Base-by-base conservation (phyloP, 495 filamentous ascomycete species). In the Schizothecium vesticola region DNA sequence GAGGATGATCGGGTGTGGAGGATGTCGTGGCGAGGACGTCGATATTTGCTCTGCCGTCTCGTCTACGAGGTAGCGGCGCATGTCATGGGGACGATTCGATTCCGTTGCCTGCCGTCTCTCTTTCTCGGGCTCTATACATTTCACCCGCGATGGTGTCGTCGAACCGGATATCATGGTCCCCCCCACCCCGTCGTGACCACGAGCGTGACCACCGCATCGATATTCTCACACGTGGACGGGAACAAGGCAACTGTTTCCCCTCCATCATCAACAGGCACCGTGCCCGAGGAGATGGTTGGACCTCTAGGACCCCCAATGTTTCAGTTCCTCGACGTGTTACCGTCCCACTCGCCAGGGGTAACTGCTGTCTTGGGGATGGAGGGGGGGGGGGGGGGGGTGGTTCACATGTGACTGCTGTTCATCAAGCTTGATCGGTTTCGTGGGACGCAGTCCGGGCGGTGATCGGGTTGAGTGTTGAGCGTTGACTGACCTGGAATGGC, bases 331-430 rank as follows among this genome's bases (percentile, higher is more conserved):
- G 31, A 60, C 57, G 65, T 66, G 56, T 22, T 60, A 36, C 28
- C 24, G 57, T 66, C 65, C 59, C 65, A 66, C 65, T 60, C 65
- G 65, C 43, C 65, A 66, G 65, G 65, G 65, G 65, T 61, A 66
- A 55, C 10, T 61, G 28, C n/a, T 61, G 31, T 31, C 6, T 31
- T 61, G 26, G 7, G n/a, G n/a, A n/a, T n/a, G n/a, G n/a, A n/a
- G 16, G 13, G 24, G 13, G 31, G 9, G n/a, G 11, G 23, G 13
- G 23, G 59, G n/a, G 9, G n/a, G 31, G 21, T 51, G 43, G 6
- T 56, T 19, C 61, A 64, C 43, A 33, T 64, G 61, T 43, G 24
- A 64, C 29, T 64, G 21, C 1, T 24, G 19, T 10, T 64, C 36
- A 9, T 25, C 31, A 29, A 25, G 26, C 31, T 36, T 64, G 29